Evolutionary conservation across 805 yeast genomes (phyloP), one percentile per base, ranked within the genome.

Genomic region (Candida manassasensis): DNA sequence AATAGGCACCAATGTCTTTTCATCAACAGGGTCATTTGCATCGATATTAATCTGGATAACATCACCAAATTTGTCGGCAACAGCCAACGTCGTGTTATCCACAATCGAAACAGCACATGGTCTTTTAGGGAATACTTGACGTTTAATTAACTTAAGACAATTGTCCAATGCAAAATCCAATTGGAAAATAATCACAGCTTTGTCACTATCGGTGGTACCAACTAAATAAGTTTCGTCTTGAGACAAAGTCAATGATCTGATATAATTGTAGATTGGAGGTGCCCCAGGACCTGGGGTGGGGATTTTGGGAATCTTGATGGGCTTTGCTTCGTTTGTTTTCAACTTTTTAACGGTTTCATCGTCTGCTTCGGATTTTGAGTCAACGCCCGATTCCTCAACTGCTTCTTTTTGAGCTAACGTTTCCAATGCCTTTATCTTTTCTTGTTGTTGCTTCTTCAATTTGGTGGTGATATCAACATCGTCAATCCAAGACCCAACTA

Each of bases 51-150:
- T 65, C 1, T 71, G 57, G 55, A 85, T 93, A 4, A 88, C 96
- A 59, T 93, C 99, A 32, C 98, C 98, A 54, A 90, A 93, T 63
- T 93, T 93, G 57, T 93, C 98, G 14, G 95, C 96, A 16, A 89
- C 73, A 3, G 87, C 56, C 6, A 89, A 58, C 10, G 62, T 59
- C 6, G 51, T 44, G 40, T 73, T 77, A 38, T 75, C 75, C 22
- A 60, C 59, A 1, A 79, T 61, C 6, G 85, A 67, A 13, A 88
- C 68, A 2, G 96, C 80, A 46, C 87, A 81, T n/a, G 97, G 97
- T 59, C 97, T 79, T 58, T 90, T 90, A 24, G 96, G 88, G 50
- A 86, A 82, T 4, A 75, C 72, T 53, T 87, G 90, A 49, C 90
- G 77, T 52, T 83, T 82, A 26, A 73, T 48, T 13, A 81, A 55